phyloP scores from a whole-genome alignment of 176 grass and related monocot genomes.

The Avena atlantica region DNA sequence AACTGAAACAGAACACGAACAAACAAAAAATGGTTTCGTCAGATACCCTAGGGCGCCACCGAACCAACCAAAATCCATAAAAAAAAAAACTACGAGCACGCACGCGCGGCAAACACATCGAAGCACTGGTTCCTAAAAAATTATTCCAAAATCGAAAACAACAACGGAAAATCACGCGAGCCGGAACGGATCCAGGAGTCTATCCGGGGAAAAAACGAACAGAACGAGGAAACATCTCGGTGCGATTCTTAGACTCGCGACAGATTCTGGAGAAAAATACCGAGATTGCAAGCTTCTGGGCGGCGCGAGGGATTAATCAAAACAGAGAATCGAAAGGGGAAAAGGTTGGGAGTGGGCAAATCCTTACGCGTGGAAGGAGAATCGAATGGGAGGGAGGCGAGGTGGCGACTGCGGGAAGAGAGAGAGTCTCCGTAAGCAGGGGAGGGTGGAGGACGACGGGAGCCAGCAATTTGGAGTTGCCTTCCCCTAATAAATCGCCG shows the following conservation, averaged over 20 bases:
- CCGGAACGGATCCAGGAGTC: background rate
- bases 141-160: background rate
- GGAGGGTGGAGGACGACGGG: background rate
- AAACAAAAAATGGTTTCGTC: background rate
- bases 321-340: background rate
- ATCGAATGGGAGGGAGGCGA: background rate
- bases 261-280: background rate
- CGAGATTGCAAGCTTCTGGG: background rate
- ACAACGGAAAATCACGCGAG: background rate
- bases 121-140: background rate
- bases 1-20: conserved; percentile 38
- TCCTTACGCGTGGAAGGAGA: conserved; percentile 20
- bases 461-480: conserved; percentile 2
- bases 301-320: background rate
- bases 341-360: too few species aligned
- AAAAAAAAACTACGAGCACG: background rate
- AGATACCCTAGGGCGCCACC: background rate
- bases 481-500: conserved; percentile 34
- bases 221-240: background rate
- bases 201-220: background rate
- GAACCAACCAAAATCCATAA: background rate
- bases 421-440: background rate
- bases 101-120: background rate
- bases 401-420: background rate
- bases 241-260: too few species aligned